Percentiles rank a stretch among this genome's conserved stretches.
Evolutionary conservation across 2,329 filamentous ascomycete genomes (phyloP).

Genomic region (Gaeumannomyces tritici): DNA sequence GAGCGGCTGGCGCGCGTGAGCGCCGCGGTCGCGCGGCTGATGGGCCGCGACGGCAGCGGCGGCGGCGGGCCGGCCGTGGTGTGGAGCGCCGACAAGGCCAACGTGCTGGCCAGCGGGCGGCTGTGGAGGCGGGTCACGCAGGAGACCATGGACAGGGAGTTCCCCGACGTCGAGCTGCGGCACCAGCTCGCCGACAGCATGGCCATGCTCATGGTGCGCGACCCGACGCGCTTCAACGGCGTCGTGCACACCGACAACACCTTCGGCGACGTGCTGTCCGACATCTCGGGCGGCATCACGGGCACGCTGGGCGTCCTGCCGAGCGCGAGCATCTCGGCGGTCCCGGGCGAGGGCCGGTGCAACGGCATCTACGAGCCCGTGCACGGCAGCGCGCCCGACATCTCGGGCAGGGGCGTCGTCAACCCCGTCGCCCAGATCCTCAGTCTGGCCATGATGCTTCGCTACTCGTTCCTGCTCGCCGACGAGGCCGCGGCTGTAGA

Average conservation of each 20-base stretch:
- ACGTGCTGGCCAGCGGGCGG: slow-evolving; percentile 38
- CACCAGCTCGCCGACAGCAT: slow-evolving; percentile 38
- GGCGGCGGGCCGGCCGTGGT: slow-evolving; percentile 24
- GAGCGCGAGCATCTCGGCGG: slow-evolving; percentile 32
- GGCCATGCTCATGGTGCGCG: slow-evolving; percentile 36
- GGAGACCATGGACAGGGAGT: slow-evolving; percentile 29
- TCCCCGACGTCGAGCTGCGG: slow-evolving; percentile 29
- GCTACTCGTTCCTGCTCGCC: slow-evolving; percentile 57
- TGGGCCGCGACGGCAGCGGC: slow-evolving; percentile 14
- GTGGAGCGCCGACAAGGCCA: slow-evolving; percentile 41
- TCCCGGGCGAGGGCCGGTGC: slow-evolving; percentile 26
- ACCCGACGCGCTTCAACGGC: slow-evolving; percentile 36
- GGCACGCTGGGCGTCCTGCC: slow-evolving; percentile 35
- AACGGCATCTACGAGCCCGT: slow-evolving; percentile 74
- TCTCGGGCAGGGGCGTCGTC: slow-evolving; percentile 60
- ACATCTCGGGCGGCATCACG: slow-evolving; percentile 33
- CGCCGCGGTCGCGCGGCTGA: slow-evolving; percentile 29
- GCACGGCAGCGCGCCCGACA: slow-evolving; percentile 65
- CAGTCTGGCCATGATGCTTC: slow-evolving; percentile 64
- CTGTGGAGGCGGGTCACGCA: slow-evolving; percentile 36
- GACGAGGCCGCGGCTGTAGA: slow-evolving; percentile 56
- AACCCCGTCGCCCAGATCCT: slow-evolving; percentile 66
- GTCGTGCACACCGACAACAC: slow-evolving; percentile 38
- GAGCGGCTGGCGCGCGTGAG: slow-evolving; percentile 36
- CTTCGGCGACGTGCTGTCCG: slow-evolving; percentile 36